phyloP scores from a whole-genome alignment of 208 protist species.

The Leishmania arabica region DNA sequence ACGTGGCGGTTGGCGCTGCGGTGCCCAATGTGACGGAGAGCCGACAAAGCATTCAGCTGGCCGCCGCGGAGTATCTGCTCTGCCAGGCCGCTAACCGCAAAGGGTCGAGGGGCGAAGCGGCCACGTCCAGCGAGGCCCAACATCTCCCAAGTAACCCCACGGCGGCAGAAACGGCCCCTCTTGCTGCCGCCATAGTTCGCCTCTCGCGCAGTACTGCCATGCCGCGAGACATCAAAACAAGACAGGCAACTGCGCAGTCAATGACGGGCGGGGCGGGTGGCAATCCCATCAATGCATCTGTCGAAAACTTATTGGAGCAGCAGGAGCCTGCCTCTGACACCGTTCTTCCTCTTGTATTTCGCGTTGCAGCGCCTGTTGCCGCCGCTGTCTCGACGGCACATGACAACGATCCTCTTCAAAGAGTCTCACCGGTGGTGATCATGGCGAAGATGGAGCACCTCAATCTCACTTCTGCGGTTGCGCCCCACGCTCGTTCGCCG shows the following conservation, averaged over 20 bases:
- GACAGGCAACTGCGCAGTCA: conserved; percentile 9
- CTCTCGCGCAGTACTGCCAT: conserved; percentile 10
- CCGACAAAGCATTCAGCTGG: conserved; percentile 28
- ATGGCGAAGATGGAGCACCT: conserved; percentile 84
- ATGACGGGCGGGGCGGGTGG: neutral
- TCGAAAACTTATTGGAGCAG: conserved; percentile 6
- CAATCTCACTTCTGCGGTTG: conserved; percentile 26
- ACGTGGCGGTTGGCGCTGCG: conserved; percentile 25
- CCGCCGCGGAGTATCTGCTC: conserved; percentile 25
- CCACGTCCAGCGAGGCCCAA: neutral
- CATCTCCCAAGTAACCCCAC: neutral
- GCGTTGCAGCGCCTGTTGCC: conserved; percentile 11
- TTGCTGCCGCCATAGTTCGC: conserved; percentile 3
- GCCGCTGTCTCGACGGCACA: neutral
- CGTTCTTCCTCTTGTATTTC: conserved; percentile 6
- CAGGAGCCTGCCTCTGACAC: conserved; percentile 20
- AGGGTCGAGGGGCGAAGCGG: conserved; percentile 1
- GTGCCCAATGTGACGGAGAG: conserved; percentile 37
- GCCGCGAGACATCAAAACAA: conserved; percentile 11
- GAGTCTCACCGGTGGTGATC: neutral
- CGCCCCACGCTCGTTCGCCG: neutral
- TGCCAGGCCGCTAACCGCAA: neutral
- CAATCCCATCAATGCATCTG: conserved; percentile 12
- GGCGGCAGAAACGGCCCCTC: neutral
- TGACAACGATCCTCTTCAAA: neutral